phyloP scores from a whole-genome alignment of 768 basidiomycete species.

The Tulasnella sp. region DNA sequence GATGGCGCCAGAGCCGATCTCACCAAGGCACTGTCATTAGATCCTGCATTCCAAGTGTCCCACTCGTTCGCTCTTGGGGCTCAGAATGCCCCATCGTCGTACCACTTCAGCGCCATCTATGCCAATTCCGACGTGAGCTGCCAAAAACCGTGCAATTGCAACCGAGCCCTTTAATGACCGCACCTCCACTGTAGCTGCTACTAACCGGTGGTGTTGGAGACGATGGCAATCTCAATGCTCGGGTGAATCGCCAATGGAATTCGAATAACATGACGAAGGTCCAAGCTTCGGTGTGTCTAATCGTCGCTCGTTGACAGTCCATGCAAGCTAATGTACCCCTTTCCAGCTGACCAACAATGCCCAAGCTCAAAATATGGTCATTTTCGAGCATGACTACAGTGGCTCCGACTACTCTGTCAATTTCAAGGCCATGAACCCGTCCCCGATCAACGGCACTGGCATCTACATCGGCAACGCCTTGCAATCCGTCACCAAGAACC shows the following conservation, averaged over 20 bases:
- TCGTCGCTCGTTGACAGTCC: not conserved
- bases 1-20: slow-evolving; percentile 90
- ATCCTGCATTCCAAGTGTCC: slow-evolving; percentile 93
- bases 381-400: slow-evolving; percentile 87
- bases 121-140: slow-evolving; percentile 61
- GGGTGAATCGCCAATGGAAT: slow-evolving; percentile 85
- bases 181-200: slow-evolving; percentile 48
- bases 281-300: slow-evolving; percentile 63
- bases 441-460: slow-evolving; percentile 74
- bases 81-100: slow-evolving; percentile 69
- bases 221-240: slow-evolving; percentile 79
- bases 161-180: not conserved
- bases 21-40: slow-evolving; percentile 82
- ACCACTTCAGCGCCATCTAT: slow-evolving; percentile 91
- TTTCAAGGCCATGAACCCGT: slow-evolving; percentile 83
- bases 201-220: slow-evolving; percentile 91
- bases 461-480: slow-evolving; percentile 87
- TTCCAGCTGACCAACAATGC: slow-evolving; percentile 56
- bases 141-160: not conserved
- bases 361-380: slow-evolving; percentile 78
- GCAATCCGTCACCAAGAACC: slow-evolving; percentile 81
- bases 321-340: slow-evolving; percentile 14
- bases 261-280: slow-evolving; percentile 66
- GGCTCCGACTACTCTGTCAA: slow-evolving; percentile 82
- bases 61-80: slow-evolving; percentile 91